Evolutionary conservation across 768 basidiomycete species (phyloP).

Genomic region (Pisolithus tinctorius): DNA sequence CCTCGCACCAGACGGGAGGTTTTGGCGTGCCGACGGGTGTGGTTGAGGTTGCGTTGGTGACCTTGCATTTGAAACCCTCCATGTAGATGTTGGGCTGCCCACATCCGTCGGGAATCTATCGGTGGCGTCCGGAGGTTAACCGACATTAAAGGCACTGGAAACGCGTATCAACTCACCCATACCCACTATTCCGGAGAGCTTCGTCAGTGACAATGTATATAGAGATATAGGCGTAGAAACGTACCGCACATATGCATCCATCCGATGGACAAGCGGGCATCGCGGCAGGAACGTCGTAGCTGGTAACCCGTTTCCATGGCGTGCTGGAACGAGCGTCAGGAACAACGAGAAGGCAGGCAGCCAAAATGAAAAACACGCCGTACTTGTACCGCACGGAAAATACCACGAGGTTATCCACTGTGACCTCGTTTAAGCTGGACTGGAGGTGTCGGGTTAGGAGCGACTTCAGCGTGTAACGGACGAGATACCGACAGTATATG

Average conservation of each 20-base stretch:
- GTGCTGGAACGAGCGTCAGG: constrained; percentile 28
- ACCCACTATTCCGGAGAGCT: constrained; percentile 37
- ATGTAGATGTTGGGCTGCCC: constrained; percentile 51
- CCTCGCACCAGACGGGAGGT: constrained; percentile 49
- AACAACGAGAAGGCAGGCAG: not conserved
- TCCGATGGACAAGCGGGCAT: constrained; percentile 44
- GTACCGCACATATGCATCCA: constrained; percentile 47
- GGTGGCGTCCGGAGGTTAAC: not conserved
- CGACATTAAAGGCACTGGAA: not conserved
- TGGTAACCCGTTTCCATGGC: constrained; percentile 43
- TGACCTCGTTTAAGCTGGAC: constrained; percentile 43
- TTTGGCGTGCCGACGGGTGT: constrained; percentile 35
- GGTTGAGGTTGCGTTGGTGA: constrained; percentile 36
- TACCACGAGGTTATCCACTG: constrained; percentile 34
- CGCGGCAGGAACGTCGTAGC: constrained; percentile 42
- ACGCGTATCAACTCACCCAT: constrained; percentile 32
- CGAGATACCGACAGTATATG: constrained; percentile 35
- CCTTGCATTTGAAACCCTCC: constrained; percentile 40
- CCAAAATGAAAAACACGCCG: constrained; percentile 2
- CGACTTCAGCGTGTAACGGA: too few relatives aligned
- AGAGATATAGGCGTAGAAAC: constrained; percentile 6
- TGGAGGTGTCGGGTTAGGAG: constrained; percentile 6
- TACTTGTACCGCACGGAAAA: constrained; percentile 43
- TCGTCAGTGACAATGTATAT: not conserved
- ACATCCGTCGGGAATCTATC: constrained; percentile 29